These are phyloP conservation scores for Allomyces javanicus DNA, from an alignment of 192 early-diverging fungal genomes.

Conservation along the genomic window DNA sequence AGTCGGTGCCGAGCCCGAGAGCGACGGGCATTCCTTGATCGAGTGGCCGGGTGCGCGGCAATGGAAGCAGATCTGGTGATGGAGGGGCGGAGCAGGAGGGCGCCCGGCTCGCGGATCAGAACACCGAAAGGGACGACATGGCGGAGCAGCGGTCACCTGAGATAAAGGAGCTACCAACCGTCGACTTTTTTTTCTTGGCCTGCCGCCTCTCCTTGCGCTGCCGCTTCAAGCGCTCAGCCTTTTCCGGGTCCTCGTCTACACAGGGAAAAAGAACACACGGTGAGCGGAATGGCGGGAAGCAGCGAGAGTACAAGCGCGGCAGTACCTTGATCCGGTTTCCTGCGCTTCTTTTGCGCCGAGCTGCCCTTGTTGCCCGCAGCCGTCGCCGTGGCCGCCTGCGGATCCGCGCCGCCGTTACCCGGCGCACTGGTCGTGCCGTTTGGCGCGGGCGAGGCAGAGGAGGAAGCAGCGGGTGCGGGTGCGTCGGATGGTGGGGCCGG, in stretches of 20 bases:
- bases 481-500: too few relatives aligned
- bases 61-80: slow-evolving; percentile 50
- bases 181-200: slow-evolving; percentile 16
- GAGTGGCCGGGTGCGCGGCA: slow-evolving; percentile 71
- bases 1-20: slow-evolving; percentile 2
- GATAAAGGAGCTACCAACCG: slow-evolving; percentile 3
- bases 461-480: too few relatives aligned
- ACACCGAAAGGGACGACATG: not conserved
- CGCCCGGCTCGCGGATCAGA: not conserved
- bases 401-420: too few relatives aligned
- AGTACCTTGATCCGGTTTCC: not conserved
- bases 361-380: not conserved
- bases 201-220: slow-evolving; percentile 2
- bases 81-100: not conserved
- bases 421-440: too few relatives aligned
- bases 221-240: not conserved
- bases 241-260: not conserved
- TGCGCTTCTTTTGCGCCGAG: not conserved
- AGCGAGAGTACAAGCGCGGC: not conserved
- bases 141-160: not conserved
- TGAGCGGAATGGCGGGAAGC: not conserved
- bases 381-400: not conserved
- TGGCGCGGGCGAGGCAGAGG: too few relatives aligned
- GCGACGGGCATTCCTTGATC: slow-evolving; percentile 53
- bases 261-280: too few relatives aligned